Conservation (phyloP, 805 yeast species). For the Wickerhamomyces queroliae region DNA sequence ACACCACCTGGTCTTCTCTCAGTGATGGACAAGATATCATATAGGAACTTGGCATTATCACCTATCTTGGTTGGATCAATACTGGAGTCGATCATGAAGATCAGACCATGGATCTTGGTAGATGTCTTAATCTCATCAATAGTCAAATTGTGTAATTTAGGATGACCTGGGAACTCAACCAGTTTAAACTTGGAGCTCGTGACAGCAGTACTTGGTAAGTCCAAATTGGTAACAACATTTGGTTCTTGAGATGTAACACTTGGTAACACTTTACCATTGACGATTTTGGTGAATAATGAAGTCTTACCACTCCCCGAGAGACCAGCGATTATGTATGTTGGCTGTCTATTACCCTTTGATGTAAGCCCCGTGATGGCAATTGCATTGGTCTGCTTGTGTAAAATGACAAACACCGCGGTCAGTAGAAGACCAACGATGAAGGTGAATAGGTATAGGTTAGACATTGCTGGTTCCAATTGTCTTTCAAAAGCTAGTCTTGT, state of each 20-base stretch:
- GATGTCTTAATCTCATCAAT: conserved; percentile 40
- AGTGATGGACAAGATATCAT: conserved; percentile 52
- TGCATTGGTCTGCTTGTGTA: conserved; percentile 9
- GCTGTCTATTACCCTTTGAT: conserved; percentile 26
- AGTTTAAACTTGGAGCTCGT: conserved; percentile 40
- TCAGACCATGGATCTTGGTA: conserved; percentile 52
- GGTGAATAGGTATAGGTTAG: background rate
- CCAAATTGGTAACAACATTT: conserved; percentile 30
- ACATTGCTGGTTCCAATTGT: too few species aligned
- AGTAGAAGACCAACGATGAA: conserved; percentile 3
- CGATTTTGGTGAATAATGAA: conserved; percentile 35
- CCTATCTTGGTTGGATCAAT: conserved; percentile 40
- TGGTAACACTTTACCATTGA: conserved; percentile 21
- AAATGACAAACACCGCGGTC: conserved; percentile 4
- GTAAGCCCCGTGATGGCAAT: conserved; percentile 13
- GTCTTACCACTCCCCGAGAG: conserved; percentile 67
- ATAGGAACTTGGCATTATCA: conserved; percentile 52
- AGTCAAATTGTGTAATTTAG: conserved; percentile 58
- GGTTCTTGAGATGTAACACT: conserved; percentile 50
- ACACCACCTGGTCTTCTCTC: conserved; percentile 66
- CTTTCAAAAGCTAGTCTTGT: too few species aligned
- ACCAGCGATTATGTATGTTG: conserved; percentile 61
- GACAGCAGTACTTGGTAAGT: conserved; percentile 33
- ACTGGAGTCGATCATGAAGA: conserved; percentile 77
- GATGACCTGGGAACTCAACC: conserved; percentile 87